Evolutionary conservation across 2,329 filamentous ascomycete genomes (phyloP).

Genomic region (Berkeleyomyces rouxiae): DNA sequence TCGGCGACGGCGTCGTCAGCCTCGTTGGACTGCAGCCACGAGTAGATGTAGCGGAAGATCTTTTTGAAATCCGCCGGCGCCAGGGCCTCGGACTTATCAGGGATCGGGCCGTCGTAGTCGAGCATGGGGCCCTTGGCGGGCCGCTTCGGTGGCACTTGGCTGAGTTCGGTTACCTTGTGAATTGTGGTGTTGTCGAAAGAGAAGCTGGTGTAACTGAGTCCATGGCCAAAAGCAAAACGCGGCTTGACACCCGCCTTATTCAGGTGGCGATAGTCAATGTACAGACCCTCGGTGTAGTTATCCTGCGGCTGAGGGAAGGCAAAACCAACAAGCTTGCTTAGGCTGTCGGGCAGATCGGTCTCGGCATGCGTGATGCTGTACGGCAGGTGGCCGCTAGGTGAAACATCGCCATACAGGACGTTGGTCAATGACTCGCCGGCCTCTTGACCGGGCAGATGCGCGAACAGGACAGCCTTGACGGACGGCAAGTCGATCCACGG

Average conservation of each 20-base stretch:
- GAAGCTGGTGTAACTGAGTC: slow-evolving; percentile 67
- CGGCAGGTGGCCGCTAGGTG: slow-evolving; percentile 63
- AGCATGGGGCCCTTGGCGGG: slow-evolving; percentile 25
- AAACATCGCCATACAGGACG: slow-evolving; percentile 61
- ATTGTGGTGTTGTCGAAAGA: slow-evolving; percentile 37
- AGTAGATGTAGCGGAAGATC: slow-evolving; percentile 52
- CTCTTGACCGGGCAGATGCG: slow-evolving; percentile 77
- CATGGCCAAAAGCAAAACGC: slow-evolving; percentile 74
- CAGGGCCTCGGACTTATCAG: slow-evolving; percentile 36
- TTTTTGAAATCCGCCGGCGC: slow-evolving; percentile 42
- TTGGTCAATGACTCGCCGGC: slow-evolving; percentile 69
- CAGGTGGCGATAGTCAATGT: slow-evolving; percentile 81
- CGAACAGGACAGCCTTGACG: slow-evolving; percentile 64
- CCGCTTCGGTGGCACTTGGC: slow-evolving; percentile 21
- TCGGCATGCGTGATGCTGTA: slow-evolving; percentile 65
- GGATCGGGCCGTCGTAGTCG: slow-evolving; percentile 33
- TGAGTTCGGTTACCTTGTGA: slow-evolving; percentile 28
- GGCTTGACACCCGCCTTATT: slow-evolving; percentile 60
- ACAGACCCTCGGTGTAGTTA: slow-evolving; percentile 61
- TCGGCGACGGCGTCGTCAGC: slow-evolving; percentile 26
- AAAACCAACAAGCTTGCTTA: slow-evolving; percentile 21
- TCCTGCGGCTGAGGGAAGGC: slow-evolving; percentile 58
- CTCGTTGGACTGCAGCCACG: slow-evolving; percentile 36
- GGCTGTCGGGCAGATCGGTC: slow-evolving; percentile 52
- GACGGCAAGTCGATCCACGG: slow-evolving; percentile 61